Evolutionary conservation across 345 rosid genomes (phyloP), one percentile per base, ranked within the genome.

Genomic region (Cochlearia excelsa): DNA sequence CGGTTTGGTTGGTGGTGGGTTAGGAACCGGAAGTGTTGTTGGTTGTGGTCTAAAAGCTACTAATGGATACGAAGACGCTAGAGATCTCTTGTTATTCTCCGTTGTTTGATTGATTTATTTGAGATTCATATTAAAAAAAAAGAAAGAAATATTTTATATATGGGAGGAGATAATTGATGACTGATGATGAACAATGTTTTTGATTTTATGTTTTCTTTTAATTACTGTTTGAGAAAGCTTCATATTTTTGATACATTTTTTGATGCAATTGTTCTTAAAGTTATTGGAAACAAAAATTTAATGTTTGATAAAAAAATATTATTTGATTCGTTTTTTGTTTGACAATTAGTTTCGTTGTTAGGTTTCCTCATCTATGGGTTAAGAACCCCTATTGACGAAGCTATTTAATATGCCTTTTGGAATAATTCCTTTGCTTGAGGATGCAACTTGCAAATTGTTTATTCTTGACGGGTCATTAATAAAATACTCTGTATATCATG

Each of bases 41-140:
- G 30, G 47, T 56, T 62, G 63, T 10, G 58, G 68, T 62, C 38
- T 56, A 29, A 70, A 70, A 43, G 41, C 74, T 9, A 16, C 74
- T 49, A 10, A 43, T 11, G 45, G 43, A 3, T 46, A 61, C 48
- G 74, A 70, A 28, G 69, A 62, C 26, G 64, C 42, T 6, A 63
- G 48, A 0, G 74, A 70, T 35, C 64, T 56, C 59, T 43, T 63
- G 48, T 50, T 70, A 5, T 70, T 70, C 54, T 56, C 74, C 63
- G 74, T 63, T 63, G 69, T 70, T 57, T 70, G 69, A 70, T 56
- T 67, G 30, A 6, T 37, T 8, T 54, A 48, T 30, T 9, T 16
- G 10, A 26, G 23, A 16, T 16, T 16, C 23, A 16, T 16, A 16
- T 16, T 16, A 16, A 16, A 16, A 16, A 16, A 4, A 6, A 9